These are phyloP conservation scores for Boletus reticuloceps DNA, from an alignment of 768 basidiomycete species.

Conservation along the genomic window DNA sequence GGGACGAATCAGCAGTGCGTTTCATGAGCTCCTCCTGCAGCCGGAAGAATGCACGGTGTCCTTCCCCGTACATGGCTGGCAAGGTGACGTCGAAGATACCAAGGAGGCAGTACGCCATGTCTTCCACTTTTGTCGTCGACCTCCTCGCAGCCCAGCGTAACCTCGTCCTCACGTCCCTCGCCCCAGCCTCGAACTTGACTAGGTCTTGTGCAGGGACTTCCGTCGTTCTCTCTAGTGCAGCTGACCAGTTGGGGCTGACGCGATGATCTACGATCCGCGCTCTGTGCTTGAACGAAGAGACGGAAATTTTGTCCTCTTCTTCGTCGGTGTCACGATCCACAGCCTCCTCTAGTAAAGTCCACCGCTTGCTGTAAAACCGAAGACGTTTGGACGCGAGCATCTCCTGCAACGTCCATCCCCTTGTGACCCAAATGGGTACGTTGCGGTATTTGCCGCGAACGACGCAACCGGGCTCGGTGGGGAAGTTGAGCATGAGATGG, in stretches of 20 bases:
- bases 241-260: conserved; percentile 6
- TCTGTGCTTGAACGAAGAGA: conserved; percentile 19
- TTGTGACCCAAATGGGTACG: conserved; percentile 17
- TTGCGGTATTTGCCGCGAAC: conserved; percentile 5
- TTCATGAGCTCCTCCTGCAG: conserved; percentile 30
- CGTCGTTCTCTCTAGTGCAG: conserved; percentile 14
- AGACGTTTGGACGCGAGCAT: conserved; percentile 25
- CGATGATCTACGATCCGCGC: conserved; percentile 23
- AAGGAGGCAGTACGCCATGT: conserved; percentile 30
- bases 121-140: conserved; percentile 26
- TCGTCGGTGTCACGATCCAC: conserved; percentile 14
- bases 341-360: conserved; percentile 25
- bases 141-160: conserved; percentile 29
- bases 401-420: conserved; percentile 31
- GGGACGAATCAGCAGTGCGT: conserved; percentile 20
- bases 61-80: conserved; percentile 29
- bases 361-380: conserved; percentile 27
- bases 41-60: conserved; percentile 25
- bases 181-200: conserved; percentile 12
- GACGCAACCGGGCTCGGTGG: neutral
- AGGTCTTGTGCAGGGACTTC: conserved; percentile 9
- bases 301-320: neutral
- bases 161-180: conserved; percentile 14
- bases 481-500: conserved; percentile 7
- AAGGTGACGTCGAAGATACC: conserved; percentile 29